Conservation (phyloP, 345 rosid species). For the Excoecaria agallocha region DNA sequence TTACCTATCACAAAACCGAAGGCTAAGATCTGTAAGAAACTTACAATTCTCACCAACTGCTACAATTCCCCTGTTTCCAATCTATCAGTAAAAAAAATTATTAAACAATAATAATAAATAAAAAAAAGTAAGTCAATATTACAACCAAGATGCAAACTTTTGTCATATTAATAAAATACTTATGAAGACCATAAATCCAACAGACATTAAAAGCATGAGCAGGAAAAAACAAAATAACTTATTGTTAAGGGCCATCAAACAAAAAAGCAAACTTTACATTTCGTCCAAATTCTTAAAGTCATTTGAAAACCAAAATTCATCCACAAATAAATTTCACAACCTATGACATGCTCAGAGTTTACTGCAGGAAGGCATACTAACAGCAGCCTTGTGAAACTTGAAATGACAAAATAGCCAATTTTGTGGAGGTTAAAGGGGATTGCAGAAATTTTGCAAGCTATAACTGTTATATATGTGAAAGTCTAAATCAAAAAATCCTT, state of each 20-base stretch:
- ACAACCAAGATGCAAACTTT: neutral
- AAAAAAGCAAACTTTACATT: neutral
- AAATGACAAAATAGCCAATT: neutral
- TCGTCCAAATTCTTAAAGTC: neutral
- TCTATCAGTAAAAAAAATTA: constrained; percentile 33
- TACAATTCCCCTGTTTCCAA: constrained; percentile 76
- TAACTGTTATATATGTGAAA: neutral
- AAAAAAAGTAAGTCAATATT: neutral
- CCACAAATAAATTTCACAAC: neutral
- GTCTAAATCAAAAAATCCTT: neutral
- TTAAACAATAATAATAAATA: neutral
- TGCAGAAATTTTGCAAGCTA: neutral
- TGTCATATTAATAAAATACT: neutral
- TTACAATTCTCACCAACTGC: constrained; percentile 78
- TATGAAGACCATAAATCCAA: neutral
- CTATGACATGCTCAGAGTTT: neutral
- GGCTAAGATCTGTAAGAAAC: constrained; percentile 75
- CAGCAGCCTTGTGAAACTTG: neutral
- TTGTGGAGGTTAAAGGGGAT: neutral
- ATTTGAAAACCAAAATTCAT: neutral
- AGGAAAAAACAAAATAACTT: neutral
- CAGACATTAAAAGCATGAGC: neutral
- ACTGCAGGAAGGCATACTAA: neutral
- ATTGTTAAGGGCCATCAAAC: neutral
- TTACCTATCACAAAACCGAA: constrained; percentile 86